Evolutionary conservation across 495 filamentous ascomycete species (phyloP), one percentile per base, ranked within the genome.

Genomic region (Aspergillus egyptiacus): DNA sequence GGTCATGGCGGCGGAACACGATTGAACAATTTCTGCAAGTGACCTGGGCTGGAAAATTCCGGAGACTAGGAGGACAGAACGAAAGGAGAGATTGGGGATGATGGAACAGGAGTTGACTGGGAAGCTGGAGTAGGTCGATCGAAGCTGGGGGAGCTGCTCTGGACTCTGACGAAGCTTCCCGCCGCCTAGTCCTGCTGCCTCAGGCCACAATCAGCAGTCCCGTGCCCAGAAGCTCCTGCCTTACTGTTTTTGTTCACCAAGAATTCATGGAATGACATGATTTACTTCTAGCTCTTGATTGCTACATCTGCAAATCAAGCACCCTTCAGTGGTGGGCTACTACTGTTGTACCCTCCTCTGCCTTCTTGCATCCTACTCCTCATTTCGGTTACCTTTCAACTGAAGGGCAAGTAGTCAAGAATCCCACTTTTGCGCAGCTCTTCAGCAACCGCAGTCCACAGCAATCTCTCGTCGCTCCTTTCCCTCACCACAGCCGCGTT

Each of bases 1-100:
- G 54, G 86, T 82, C 94, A 99, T 98, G 57, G 59, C 81, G 72
- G 68, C 57, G 55, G 61, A 61, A 51, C 50, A 50, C 53, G 44
- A 49, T 37, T 15, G 47, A n/a, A 27, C 22, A 13, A 25, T 31
- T 19, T 7, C 14, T 32, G 1, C n/a, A 13, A 36, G 14, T 6
- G 2, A 3, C 13, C 8, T 1, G 14, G n/a, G 17, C 43, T 23
- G 11, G 30, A 11, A 10, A 2, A 39, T 23, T 44, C 6, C 8
- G 34, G 27, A 45, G 20, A 39, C 1, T 23, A 15, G n/a, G 45
- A 41, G 23, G 20, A 45, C 19, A 28, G 5, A 39, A 18, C n/a
- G n/a, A n/a, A n/a, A n/a, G n/a, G n/a, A n/a, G n/a, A n/a, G n/a
- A n/a, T n/a, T n/a, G n/a, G n/a, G n/a, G n/a, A n/a, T n/a, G n/a